Evolutionary conservation across 73 alveolate genomes (phyloP), one percentile per base, ranked within the genome.

Genomic region (Uronychia setigera): DNA sequence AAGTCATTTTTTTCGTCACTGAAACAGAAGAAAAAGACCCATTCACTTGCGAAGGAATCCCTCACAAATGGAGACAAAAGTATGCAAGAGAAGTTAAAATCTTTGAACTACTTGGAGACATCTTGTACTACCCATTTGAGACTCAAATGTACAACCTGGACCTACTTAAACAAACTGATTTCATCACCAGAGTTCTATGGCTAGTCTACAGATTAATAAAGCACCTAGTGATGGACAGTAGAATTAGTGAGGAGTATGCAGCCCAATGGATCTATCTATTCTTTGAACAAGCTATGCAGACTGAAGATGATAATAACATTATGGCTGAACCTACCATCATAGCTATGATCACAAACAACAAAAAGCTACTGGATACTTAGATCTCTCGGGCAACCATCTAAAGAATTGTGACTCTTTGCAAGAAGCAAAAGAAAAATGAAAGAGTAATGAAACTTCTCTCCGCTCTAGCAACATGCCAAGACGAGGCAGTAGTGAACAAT

Each of bases 221-320:
- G 81, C 86, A 84, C 74, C n/a, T 78, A 25, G 91, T 78, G 1
- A n/a, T 26, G 25, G 78, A 84, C 31, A 30, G 57, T 58, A 31
- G 85, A 35, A 27, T n/a, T 1, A 84, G 77, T 32, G 79, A 84
- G 57, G 78, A 33, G 31, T 84, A 84, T 34, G 83, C 59, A 11
- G 91, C 91, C 35, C 81, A 84, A 34, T 84, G 83, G 85, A 84
- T 84, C 57, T 80, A 77, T 31, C 91, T 84, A 26, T 84, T 84
- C 74, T 84, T 84, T 57, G 80, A 78, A n/a, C 91, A 84, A 31
- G 46, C 85, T n/a, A 77, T 84, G 80, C 33, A 78, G 35, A 77
- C 35, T 13, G 74, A 60, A 31, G 91, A 84, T 26, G 75, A 58
- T 11, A 78, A 60, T 58, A 75, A 84, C 32, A 29, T 31, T 60